A percentile compares a stretch with the other conserved stretches of the same genome.
phyloP scores from a whole-genome alignment of 2,329 filamentous ascomycete genomes.

The Monilinia polystroma region DNA sequence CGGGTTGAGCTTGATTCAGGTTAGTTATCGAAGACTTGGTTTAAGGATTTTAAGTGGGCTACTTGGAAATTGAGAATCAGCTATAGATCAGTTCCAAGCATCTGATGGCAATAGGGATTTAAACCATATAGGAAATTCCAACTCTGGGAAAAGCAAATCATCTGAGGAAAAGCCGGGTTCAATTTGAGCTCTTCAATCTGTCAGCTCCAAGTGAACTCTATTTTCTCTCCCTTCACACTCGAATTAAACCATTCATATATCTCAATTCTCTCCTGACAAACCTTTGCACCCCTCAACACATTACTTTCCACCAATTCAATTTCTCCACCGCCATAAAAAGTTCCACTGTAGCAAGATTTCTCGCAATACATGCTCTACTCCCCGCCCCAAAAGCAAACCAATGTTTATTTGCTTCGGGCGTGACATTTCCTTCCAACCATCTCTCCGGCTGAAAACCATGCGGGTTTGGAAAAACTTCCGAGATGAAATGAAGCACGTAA shows the following conservation, averaged over 20 bases:
- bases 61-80: not conserved
- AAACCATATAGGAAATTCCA: not conserved
- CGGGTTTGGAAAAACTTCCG: conserved; percentile 46
- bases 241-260: conserved; percentile 59
- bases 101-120: not conserved
- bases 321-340: conserved; percentile 45
- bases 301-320: conserved; percentile 45
- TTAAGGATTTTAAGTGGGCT: not conserved
- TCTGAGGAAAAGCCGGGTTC: no score
- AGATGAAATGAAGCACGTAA: conserved; percentile 49
- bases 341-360: conserved; percentile 49
- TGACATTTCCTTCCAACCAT: conserved; percentile 44
- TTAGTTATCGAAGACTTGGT: not conserved
- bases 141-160: not conserved
- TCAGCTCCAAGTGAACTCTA: conserved; percentile 42
- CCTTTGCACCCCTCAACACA: conserved; percentile 47
- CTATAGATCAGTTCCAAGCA: not conserved
- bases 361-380: conserved; percentile 49
- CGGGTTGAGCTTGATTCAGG: not conserved
- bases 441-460: conserved; percentile 48
- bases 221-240: conserved; percentile 50
- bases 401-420: conserved; percentile 44
- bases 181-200: not conserved
- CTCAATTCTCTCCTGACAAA: conserved; percentile 46
- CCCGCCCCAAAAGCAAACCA: conserved; percentile 52